Evolutionary conservation across 2,329 filamentous ascomycete species (phyloP).

Genomic region (Aphanocladium album): DNA sequence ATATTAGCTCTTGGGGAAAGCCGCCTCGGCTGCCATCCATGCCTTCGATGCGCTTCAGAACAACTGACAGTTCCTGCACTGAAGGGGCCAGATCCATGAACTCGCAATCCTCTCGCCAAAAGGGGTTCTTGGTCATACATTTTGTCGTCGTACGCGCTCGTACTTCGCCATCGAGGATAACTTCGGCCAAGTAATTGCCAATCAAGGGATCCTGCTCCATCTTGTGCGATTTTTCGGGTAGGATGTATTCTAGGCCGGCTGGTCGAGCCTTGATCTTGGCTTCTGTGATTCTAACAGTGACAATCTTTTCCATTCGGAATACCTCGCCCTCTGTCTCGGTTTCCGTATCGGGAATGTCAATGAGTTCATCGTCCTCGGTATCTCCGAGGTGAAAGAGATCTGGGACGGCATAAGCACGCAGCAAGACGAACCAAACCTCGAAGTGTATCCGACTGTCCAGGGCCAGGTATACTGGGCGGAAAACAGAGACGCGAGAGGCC

Average conservation of each 20-base stretch:
- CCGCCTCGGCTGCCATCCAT: constrained; percentile 21
- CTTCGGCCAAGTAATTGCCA: constrained; percentile 73
- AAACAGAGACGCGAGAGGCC: constrained; percentile 66
- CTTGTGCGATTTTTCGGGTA: constrained; percentile 18
- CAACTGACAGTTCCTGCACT: constrained; percentile 63
- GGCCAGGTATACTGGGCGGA: constrained; percentile 84
- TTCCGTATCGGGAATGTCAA: constrained; percentile 35
- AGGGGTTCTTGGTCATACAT: constrained; percentile 65
- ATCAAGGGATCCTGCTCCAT: constrained; percentile 39
- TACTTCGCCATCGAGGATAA: constrained; percentile 74
- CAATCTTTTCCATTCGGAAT: constrained; percentile 58
- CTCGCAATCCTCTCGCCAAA: constrained; percentile 78
- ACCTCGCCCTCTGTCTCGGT: constrained; percentile 42
- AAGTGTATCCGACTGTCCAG: constrained; percentile 85
- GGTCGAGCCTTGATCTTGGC: constrained; percentile 50
- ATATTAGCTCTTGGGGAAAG: constrained; percentile 47
- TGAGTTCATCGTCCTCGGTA: constrained; percentile 36
- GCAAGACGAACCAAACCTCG: constrained; percentile 92
- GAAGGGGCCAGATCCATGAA: constrained; percentile 68
- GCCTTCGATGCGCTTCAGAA: constrained; percentile 61
- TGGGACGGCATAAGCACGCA: constrained; percentile 87
- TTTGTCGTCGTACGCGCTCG: constrained; percentile 71
- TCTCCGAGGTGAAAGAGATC: constrained; percentile 71
- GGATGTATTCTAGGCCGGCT: constrained; percentile 18
- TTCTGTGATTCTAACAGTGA: constrained; percentile 55